Conservation (phyloP, 805 yeast genomes). For the Kuraishia capsulata region DNA sequence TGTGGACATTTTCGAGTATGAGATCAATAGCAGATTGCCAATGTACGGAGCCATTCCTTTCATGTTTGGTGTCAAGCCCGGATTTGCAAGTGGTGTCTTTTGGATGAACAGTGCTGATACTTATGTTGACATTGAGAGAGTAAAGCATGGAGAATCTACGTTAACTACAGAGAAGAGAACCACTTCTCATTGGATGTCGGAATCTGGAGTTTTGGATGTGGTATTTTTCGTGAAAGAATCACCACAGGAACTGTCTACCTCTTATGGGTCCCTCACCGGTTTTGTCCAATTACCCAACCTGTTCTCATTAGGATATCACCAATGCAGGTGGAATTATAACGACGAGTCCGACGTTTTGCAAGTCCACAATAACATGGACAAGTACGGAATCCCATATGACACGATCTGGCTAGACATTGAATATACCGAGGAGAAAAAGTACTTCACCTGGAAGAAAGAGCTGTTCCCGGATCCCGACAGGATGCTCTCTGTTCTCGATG, state of each 20-base stretch:
- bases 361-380: slow-evolving; percentile 63
- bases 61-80: slow-evolving; percentile 57
- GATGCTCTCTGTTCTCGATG: slow-evolving; percentile 57
- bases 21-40: slow-evolving; percentile 69
- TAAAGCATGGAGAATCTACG: neutral
- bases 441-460: slow-evolving; percentile 82
- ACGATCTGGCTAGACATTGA: slow-evolving; percentile 93
- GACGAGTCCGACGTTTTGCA: slow-evolving; percentile 78
- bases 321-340: slow-evolving; percentile 96
- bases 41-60: slow-evolving; percentile 96
- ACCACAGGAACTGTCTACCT: slow-evolving; percentile 44
- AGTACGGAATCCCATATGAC: slow-evolving; percentile 72
- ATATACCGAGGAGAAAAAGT: slow-evolving; percentile 78
- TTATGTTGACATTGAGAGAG: slow-evolving; percentile 58
- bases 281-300: slow-evolving; percentile 61
- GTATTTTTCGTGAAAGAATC: slow-evolving; percentile 52
- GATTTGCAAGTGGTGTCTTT: slow-evolving; percentile 62
- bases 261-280: slow-evolving; percentile 70
- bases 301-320: slow-evolving; percentile 85
- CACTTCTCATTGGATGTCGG: slow-evolving; percentile 87
- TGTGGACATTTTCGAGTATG: slow-evolving; percentile 94
- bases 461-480: slow-evolving; percentile 65
- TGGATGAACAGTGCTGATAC: slow-evolving; percentile 96
- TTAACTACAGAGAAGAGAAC: neutral
- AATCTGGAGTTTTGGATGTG: slow-evolving; percentile 75